Conservation (phyloP, 2,329 filamentous ascomycete species). For the Emericellopsis cladophorae region DNA sequence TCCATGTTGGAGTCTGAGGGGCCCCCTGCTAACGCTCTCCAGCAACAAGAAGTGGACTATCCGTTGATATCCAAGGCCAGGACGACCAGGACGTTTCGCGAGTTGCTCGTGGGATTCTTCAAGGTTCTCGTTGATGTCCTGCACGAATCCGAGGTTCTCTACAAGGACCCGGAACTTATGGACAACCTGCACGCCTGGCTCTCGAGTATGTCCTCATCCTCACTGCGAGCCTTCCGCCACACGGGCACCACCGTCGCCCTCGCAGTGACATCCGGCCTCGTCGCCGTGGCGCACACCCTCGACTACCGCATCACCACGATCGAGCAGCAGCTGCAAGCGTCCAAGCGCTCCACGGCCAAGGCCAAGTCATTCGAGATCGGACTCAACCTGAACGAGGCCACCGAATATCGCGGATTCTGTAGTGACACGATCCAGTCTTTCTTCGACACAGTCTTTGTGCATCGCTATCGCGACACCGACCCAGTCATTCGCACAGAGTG, state of each 20-base stretch:
- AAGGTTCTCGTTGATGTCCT: slow-evolving; percentile 62
- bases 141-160: slow-evolving; percentile 71
- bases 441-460: slow-evolving; percentile 87
- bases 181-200: slow-evolving; percentile 89
- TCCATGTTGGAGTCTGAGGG: neutral
- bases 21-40: slow-evolving; percentile 5
- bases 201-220: slow-evolving; percentile 78
- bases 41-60: slow-evolving; percentile 77
- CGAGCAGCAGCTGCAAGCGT: slow-evolving; percentile 66
- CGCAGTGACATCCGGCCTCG: slow-evolving; percentile 66
- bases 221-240: slow-evolving; percentile 81
- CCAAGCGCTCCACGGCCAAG: slow-evolving; percentile 66
- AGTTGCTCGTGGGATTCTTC: slow-evolving; percentile 69
- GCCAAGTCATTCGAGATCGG: slow-evolving; percentile 63
- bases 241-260: slow-evolving; percentile 81
- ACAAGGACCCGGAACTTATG: slow-evolving; percentile 63
- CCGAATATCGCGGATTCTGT: slow-evolving; percentile 55
- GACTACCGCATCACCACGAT: slow-evolving; percentile 62
- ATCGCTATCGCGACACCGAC: slow-evolving; percentile 91
- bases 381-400: slow-evolving; percentile 56
- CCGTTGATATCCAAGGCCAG: slow-evolving; percentile 77
- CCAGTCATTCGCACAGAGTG: slow-evolving; percentile 81
- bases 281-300: slow-evolving; percentile 57
- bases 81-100: slow-evolving; percentile 64
- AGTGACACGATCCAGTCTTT: slow-evolving; percentile 68